These are phyloP conservation scores for Penicillium coprophilum DNA, from an alignment of 495 filamentous ascomycete genomes.

Conservation along the genomic window DNA sequence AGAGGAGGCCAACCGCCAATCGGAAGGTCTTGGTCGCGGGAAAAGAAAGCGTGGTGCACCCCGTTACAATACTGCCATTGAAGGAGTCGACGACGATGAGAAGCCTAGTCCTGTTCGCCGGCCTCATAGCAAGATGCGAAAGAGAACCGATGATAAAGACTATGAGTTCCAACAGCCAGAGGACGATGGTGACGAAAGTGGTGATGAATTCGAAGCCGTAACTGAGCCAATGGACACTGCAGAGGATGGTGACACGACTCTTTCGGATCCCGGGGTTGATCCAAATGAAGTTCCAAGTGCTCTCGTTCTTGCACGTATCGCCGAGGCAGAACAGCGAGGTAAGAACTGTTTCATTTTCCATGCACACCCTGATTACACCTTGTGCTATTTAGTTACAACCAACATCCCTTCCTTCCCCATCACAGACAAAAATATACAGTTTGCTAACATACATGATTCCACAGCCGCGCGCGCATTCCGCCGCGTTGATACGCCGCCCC, in stretches of 20 bases:
- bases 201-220: background rate
- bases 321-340: background rate
- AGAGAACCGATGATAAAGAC: slow-evolving; percentile 15
- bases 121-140: slow-evolving; percentile 28
- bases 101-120: slow-evolving; percentile 6
- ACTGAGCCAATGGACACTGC: background rate
- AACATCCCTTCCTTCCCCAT: background rate
- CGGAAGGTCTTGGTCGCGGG: slow-evolving; percentile 77
- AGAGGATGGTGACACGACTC: too few species aligned
- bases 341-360: background rate
- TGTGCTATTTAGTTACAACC: background rate
- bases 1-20: slow-evolving; percentile 60
- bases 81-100: slow-evolving; percentile 14
- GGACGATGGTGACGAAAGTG: background rate
- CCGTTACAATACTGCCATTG: slow-evolving; percentile 34
- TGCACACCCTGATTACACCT: background rate
- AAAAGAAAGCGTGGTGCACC: slow-evolving; percentile 59
- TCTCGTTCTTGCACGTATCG: too few species aligned
- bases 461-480: slow-evolving; percentile 40
- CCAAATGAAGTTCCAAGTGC: too few species aligned
- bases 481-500: slow-evolving; percentile 33
- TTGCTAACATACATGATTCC: background rate
- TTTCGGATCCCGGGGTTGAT: too few species aligned
- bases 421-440: background rate
- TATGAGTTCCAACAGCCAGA: slow-evolving; percentile 11